Evolutionary conservation across 768 basidiomycete genomes (phyloP).

Genomic region (Inosperma sp.): DNA sequence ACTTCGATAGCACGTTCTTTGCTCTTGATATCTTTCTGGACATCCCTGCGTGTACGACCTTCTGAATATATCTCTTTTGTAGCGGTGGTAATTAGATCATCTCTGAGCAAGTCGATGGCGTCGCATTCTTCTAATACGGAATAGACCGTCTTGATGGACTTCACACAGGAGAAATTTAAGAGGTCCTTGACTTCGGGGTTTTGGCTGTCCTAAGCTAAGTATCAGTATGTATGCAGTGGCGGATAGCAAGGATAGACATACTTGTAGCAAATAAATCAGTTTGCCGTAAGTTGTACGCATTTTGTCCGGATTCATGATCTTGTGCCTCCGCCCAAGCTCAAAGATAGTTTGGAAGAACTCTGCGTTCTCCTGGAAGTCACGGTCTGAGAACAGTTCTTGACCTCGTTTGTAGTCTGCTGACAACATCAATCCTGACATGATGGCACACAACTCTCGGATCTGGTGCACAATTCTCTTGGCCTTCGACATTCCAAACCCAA

Average conservation of each 20-base stretch:
- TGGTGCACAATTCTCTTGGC: slow-evolving; percentile 85
- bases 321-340: slow-evolving; percentile 78
- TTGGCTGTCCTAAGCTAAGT: slow-evolving; percentile 68
- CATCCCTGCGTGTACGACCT: slow-evolving; percentile 64
- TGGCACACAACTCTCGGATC: slow-evolving; percentile 82
- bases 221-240: slow-evolving; percentile 10
- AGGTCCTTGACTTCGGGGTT: slow-evolving; percentile 76
- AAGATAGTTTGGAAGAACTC: slow-evolving; percentile 79
- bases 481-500: slow-evolving; percentile 73
- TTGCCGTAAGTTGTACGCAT: slow-evolving; percentile 90
- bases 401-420: slow-evolving; percentile 85
- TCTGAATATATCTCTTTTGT: slow-evolving; percentile 82
- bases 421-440: slow-evolving; percentile 77
- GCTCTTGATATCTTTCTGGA: slow-evolving; percentile 77
- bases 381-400: slow-evolving; percentile 79
- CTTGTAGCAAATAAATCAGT: slow-evolving; percentile 78
- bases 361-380: slow-evolving; percentile 75
- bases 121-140: slow-evolving; percentile 57
- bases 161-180: slow-evolving; percentile 73
- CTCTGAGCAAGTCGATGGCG: slow-evolving; percentile 66
- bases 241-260: slow-evolving; percentile 25
- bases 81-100: slow-evolving; percentile 69
- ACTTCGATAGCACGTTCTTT: slow-evolving; percentile 84
- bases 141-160: slow-evolving; percentile 73
- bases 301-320: slow-evolving; percentile 91